phyloP scores from a whole-genome alignment of 2,329 filamentous ascomycete species.

The Chaetomiaceae sp. region DNA sequence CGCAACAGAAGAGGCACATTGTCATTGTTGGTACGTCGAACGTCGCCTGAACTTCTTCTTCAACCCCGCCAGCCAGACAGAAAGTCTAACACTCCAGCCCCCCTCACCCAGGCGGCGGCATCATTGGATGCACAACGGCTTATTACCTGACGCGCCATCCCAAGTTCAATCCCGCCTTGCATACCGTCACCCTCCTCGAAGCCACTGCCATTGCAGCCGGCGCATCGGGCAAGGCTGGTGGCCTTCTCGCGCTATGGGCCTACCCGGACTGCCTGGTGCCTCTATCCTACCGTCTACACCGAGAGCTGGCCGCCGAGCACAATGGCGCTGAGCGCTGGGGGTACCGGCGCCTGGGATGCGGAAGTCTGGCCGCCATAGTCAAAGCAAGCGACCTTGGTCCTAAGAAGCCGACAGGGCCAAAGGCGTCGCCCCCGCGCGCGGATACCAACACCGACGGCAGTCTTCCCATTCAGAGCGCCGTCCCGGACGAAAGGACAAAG shows the following conservation, averaged over 20 bases:
- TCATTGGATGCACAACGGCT: constrained; percentile 86
- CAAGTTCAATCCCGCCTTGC: constrained; percentile 66
- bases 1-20: constrained; percentile 36
- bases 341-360: constrained; percentile 74
- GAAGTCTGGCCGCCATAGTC: constrained; percentile 44
- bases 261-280: constrained; percentile 82
- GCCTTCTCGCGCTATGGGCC: constrained; percentile 84
- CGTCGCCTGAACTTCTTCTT: too few relatives aligned
- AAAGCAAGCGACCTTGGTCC: constrained; percentile 20
- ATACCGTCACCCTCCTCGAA: constrained; percentile 82
- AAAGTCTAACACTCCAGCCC: neutral
- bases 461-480: constrained; percentile 22
- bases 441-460: constrained; percentile 17
- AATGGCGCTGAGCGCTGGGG: constrained; percentile 77
- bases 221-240: constrained; percentile 91
- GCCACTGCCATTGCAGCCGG: constrained; percentile 81
- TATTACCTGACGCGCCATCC: constrained; percentile 88
- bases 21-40: constrained; percentile 44
- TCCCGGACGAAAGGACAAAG: constrained; percentile 33
- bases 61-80: neutral
- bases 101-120: constrained; percentile 68
- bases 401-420: neutral
- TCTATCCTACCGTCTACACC: constrained; percentile 77
- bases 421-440: neutral
- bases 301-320: constrained; percentile 79